A percentile compares a stretch with the other conserved stretches of the same genome.
Evolutionary conservation across 1,284 basidiomycete species (phyloP).

Genomic region (Filobasidium uniguttulatum): DNA sequence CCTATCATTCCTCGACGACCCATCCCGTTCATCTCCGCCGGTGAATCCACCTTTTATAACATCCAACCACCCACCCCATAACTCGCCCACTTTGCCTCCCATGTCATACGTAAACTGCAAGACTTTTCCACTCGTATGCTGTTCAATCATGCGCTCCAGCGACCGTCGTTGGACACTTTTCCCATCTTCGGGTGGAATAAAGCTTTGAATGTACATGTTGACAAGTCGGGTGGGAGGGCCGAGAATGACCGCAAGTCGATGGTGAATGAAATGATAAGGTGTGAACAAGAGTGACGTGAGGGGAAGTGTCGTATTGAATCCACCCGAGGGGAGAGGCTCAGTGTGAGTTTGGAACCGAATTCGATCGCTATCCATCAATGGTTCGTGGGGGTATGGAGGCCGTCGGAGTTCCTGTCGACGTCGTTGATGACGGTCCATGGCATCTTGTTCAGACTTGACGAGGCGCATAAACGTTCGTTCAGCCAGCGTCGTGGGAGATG

Average conservation of each 20-base stretch:
- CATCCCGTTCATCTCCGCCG: no score
- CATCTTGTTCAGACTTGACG: neutral
- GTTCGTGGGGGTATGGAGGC: no score
- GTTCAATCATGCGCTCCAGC: neutral
- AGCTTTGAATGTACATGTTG: neutral
- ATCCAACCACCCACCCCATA: slow-evolving; percentile 2
- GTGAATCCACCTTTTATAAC: no score
- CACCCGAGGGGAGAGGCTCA: neutral
- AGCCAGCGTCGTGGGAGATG: neutral
- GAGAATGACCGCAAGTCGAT: neutral
- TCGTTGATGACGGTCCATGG: neutral
- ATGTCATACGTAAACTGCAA: neutral
- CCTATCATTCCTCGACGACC: no score
- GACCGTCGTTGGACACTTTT: neutral
- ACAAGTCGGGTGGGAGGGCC: neutral
- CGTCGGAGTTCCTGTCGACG: neutral
- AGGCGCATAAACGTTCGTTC: neutral
- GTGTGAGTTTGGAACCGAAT: neutral
- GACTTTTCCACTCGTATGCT: neutral
- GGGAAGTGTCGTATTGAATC: neutral
- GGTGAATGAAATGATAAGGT: neutral
- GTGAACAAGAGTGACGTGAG: neutral
- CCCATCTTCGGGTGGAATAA: neutral
- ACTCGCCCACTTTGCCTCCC: neutral
- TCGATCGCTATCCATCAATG: neutral